A percentile compares a stretch with the other conserved stretches of the same genome.
These are phyloP conservation scores for Xylaria multiplex DNA, from an alignment of 2,329 filamentous ascomycete genomes.

Conservation along the genomic window DNA sequence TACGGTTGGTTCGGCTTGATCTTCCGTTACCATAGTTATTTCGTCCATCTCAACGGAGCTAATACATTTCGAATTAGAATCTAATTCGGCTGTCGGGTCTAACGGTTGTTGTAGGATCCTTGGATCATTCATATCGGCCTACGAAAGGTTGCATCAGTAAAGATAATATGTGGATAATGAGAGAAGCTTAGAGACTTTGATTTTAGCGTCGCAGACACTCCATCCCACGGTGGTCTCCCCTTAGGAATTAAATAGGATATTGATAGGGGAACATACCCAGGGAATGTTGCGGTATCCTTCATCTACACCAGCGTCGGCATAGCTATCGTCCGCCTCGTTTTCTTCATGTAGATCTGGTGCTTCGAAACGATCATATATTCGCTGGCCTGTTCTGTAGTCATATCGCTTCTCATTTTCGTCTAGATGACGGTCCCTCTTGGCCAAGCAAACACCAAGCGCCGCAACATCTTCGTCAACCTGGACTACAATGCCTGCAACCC, in stretches of 20 bases:
- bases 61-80: constrained; percentile 10
- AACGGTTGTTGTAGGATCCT: constrained; percentile 67
- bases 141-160: constrained; percentile 17
- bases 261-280: constrained; percentile 52
- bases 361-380: constrained; percentile 82
- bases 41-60: constrained; percentile 7
- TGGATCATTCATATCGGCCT: constrained; percentile 71
- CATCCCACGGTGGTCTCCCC: background rate
- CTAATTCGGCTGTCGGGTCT: constrained; percentile 22
- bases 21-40: background rate
- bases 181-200: background rate
- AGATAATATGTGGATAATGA: background rate
- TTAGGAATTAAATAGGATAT: background rate
- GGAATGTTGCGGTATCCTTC: constrained; percentile 69
- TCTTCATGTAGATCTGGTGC: constrained; percentile 72
- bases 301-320: constrained; percentile 53
- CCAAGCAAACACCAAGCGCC: constrained; percentile 70
- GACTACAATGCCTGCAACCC: constrained; percentile 74
- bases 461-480: constrained; percentile 61
- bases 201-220: background rate
- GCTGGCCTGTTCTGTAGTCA: constrained; percentile 74
- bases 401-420: constrained; percentile 67
- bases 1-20: background rate
- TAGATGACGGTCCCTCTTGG: constrained; percentile 71
- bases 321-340: constrained; percentile 66